These are phyloP conservation scores for Mesotaenium endlicherianum DNA, from an alignment of 139 green algal species.

Conservation along the genomic window DNA sequence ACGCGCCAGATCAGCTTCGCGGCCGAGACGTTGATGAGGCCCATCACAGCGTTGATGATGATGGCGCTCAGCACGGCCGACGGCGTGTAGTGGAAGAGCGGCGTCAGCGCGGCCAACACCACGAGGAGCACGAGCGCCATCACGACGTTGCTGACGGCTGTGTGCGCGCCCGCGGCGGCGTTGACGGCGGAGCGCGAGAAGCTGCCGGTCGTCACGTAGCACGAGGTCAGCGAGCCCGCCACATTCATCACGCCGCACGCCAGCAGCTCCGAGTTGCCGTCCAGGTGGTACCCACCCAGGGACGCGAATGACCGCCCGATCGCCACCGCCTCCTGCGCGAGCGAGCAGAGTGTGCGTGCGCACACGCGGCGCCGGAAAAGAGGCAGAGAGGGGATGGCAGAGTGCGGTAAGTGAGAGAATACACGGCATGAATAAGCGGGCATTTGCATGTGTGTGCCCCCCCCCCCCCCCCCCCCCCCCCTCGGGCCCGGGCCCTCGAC, in stretches of 20 bases:
- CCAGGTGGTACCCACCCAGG: constrained; percentile 33
- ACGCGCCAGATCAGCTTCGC: constrained; percentile 19
- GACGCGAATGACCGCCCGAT: constrained; percentile 42
- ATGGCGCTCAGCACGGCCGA: constrained; percentile 8
- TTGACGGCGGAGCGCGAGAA: constrained; percentile 47
- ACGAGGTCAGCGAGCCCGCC: constrained; percentile 3
- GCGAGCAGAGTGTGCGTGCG: too few species aligned
- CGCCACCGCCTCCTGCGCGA: constrained; percentile 31
- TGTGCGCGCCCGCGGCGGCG: constrained; percentile 17
- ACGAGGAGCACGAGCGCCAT: constrained; percentile 19
- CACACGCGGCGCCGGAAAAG: too few species aligned
- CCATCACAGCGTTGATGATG: constrained; percentile 11
- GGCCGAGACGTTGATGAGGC: constrained; percentile 14
- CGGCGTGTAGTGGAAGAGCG: constrained; percentile 29
- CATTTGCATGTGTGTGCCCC: too few species aligned
- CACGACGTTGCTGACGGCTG: constrained; percentile 14
- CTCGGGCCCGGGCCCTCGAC: too few species aligned
- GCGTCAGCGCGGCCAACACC: not conserved
- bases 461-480: too few species aligned
- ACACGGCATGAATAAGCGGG: too few species aligned
- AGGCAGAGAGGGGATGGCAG: too few species aligned
- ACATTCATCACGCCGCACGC: not conserved
- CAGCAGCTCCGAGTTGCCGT: constrained; percentile 37
- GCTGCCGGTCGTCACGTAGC: constrained; percentile 15
- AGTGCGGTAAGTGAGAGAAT: too few species aligned